Conservation (phyloP, 192 early-diverging fungal genomes). For the Gonapodya sp. region DNA sequence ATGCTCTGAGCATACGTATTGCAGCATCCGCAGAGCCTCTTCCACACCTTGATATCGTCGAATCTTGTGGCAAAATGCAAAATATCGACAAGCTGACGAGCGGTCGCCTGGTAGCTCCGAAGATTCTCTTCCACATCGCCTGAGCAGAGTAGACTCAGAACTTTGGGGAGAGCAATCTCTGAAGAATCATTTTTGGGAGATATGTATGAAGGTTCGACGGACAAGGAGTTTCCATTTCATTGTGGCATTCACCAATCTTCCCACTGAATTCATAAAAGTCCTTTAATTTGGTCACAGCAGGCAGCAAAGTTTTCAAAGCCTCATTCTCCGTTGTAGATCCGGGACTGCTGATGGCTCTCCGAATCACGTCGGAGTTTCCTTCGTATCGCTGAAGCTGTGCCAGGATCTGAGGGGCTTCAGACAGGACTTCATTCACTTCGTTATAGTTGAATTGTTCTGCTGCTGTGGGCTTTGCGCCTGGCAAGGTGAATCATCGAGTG, state of each 20-base stretch:
- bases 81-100: constrained; percentile 70
- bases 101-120: constrained; percentile 65
- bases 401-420: neutral
- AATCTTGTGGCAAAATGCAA: constrained; percentile 84
- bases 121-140: constrained; percentile 47
- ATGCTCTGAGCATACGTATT: neutral
- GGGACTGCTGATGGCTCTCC: constrained; percentile 73
- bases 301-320: constrained; percentile 77
- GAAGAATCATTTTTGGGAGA: constrained; percentile 1
- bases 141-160: constrained; percentile 41
- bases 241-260: constrained; percentile 51
- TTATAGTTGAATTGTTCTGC: neutral
- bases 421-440: neutral
- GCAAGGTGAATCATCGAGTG: constrained; percentile 14
- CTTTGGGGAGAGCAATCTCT: constrained; percentile 32
- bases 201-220: neutral
- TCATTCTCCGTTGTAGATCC: constrained; percentile 74
- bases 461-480: neutral
- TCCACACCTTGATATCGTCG: constrained; percentile 77
- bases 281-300: constrained; percentile 66
- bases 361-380: neutral
- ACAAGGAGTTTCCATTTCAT: neutral
- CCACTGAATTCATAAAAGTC: constrained; percentile 74
- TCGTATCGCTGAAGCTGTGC: neutral
- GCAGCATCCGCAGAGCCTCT: too few relatives aligned